Evolutionary conservation across 306 rosid genomes (phyloP).

Genomic region (Begonia peltatifolia): DNA sequence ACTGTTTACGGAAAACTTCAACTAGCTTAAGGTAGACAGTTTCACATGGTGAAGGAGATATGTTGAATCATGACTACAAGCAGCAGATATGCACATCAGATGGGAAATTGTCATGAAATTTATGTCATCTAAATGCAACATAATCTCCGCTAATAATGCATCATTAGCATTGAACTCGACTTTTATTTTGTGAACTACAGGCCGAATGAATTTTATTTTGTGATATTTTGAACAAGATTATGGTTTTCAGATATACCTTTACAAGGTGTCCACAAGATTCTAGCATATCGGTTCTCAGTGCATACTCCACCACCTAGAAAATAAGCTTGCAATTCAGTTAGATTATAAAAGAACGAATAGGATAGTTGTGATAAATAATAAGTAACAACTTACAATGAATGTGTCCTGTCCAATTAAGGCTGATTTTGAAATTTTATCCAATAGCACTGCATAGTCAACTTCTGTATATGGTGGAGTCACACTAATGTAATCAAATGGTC

Average conservation of each 20-base stretch:
- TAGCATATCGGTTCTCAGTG: constrained; percentile 68
- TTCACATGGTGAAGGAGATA: not conserved
- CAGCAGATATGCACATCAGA: not conserved
- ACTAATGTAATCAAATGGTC: constrained; percentile 78
- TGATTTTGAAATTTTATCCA: constrained; percentile 68
- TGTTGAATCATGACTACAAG: no score
- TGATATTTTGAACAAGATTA: not conserved
- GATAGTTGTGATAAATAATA: constrained; percentile 6
- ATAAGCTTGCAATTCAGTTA: not conserved
- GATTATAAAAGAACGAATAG: not conserved
- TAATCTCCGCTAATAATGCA: not conserved
- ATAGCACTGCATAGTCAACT: constrained; percentile 69
- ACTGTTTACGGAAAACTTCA: not conserved
- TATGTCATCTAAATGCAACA: not conserved
- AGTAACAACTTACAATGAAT: constrained; percentile 46
- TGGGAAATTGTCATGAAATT: not conserved
- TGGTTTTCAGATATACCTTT: constrained; percentile 40
- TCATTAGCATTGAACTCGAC: not conserved
- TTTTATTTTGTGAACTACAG: no score
- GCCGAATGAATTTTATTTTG: not conserved
- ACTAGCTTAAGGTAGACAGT: not conserved
- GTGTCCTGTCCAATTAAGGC: constrained; percentile 60
- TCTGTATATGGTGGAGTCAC: constrained; percentile 86
- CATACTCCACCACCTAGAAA: constrained; percentile 77
- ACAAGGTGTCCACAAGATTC: constrained; percentile 70